Percentiles rank a stretch among this genome's conserved stretches.
Evolutionary conservation across 2,329 filamentous ascomycete species (phyloP).

Genomic region (Escovopsis sp.): DNA sequence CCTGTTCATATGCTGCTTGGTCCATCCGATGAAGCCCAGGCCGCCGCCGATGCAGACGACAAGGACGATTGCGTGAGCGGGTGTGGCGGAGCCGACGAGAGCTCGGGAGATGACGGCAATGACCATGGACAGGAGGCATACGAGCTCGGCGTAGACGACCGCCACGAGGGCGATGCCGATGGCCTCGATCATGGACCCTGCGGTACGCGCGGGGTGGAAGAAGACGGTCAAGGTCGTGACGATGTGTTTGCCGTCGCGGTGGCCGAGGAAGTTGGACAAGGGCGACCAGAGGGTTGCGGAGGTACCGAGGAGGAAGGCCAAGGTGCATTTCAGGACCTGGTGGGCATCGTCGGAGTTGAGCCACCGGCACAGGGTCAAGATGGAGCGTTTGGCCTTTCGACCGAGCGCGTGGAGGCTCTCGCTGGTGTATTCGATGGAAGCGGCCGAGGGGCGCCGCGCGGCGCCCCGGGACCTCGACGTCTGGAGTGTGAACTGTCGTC

Average conservation of each 20-base stretch:
- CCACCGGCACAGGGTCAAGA: constrained; percentile 38
- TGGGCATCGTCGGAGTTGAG: constrained; percentile 57
- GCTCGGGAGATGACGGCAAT: constrained; percentile 66
- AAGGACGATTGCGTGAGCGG: constrained; percentile 69
- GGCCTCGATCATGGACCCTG: constrained; percentile 82
- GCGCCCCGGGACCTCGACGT: constrained; percentile 22
- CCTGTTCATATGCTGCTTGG: constrained; percentile 64
- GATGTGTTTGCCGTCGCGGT: constrained; percentile 84
- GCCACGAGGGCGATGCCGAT: constrained; percentile 62
- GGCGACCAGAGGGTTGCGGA: constrained; percentile 69
- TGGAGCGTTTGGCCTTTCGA: constrained; percentile 22
- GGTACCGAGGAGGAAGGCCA: constrained; percentile 78
- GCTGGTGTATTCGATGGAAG: constrained; percentile 16
- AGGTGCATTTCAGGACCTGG: constrained; percentile 76
- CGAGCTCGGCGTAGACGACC: constrained; percentile 52
- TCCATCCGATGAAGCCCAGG: constrained; percentile 77
- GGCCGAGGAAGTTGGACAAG: constrained; percentile 59
- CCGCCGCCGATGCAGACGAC: constrained; percentile 75
- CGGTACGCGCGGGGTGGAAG: constrained; percentile 77
- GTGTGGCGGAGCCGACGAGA: constrained; percentile 45
- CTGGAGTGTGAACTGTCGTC: constrained; percentile 64
- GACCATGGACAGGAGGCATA: constrained; percentile 79
- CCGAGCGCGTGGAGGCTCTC: constrained; percentile 20
- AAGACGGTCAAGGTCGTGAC: constrained; percentile 90
- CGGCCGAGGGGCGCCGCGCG: constrained; percentile 6